Percentiles rank a stretch among this genome's conserved stretches.
These are phyloP conservation scores for Microthyrium microscopicum DNA, from an alignment of 2,329 filamentous ascomycete genomes.

Conservation along the genomic window DNA sequence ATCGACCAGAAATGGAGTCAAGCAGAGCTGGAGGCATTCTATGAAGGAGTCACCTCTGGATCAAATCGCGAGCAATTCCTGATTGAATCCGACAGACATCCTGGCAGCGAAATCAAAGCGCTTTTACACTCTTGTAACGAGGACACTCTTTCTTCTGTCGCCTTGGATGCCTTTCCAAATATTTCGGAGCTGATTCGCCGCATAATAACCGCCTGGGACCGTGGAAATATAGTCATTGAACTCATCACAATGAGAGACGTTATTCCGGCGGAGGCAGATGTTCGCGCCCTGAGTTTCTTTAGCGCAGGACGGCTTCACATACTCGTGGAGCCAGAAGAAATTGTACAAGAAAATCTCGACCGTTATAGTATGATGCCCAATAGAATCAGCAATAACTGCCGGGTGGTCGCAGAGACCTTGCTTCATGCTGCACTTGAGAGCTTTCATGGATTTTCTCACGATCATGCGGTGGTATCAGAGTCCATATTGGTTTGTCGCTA, in stretches of 20 bases:
- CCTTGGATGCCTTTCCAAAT: conserved; percentile 29
- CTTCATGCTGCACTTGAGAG: conserved; percentile 18
- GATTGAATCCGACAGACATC: conserved; percentile 24
- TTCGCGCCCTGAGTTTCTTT: conserved; percentile 20
- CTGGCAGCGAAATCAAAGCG: conserved; percentile 27
- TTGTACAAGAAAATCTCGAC: too few species aligned
- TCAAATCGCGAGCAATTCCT: conserved; percentile 26
- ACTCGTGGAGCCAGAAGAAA: conserved; percentile 16
- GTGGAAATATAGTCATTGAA: conserved; percentile 17
- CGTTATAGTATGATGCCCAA: conserved; percentile 10
- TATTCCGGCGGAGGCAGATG: conserved; percentile 17
- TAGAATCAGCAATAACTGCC: conserved; percentile 19
- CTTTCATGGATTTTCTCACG: conserved; percentile 18
- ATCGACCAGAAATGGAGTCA: conserved; percentile 31
- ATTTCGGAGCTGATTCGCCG: conserved; percentile 17
- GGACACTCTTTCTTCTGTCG: conserved; percentile 18
- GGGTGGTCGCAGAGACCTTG: conserved; percentile 18
- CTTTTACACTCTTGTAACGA: conserved; percentile 23
- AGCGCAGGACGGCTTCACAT: conserved; percentile 16
- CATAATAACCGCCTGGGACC: conserved; percentile 18
- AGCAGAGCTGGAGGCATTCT: conserved; percentile 31
- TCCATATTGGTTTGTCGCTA: conserved; percentile 16
- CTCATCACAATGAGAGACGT: conserved; percentile 19
- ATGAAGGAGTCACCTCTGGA: conserved; percentile 24
- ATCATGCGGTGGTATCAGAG: conserved; percentile 18